These are phyloP conservation scores for Podospora bellae-mahoneyi DNA, from an alignment of 495 filamentous ascomycete species.

Conservation along the genomic window DNA sequence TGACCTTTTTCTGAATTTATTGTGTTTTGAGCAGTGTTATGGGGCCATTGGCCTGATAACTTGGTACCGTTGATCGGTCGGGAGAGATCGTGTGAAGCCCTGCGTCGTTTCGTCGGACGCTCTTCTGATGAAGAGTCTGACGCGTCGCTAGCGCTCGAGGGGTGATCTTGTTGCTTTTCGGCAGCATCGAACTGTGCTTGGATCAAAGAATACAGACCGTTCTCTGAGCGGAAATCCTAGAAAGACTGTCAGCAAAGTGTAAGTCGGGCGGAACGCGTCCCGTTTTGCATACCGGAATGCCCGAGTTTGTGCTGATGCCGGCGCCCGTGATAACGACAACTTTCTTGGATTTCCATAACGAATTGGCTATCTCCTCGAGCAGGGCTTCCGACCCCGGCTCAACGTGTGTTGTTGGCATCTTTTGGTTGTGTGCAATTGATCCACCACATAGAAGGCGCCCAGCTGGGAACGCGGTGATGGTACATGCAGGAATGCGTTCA, in stretches of 20 bases:
- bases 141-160: conserved; percentile 15
- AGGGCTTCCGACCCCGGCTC: conserved; percentile 46
- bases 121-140: conserved; percentile 23
- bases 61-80: not conserved
- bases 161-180: conserved; percentile 20
- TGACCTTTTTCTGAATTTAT: not conserved
- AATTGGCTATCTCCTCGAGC: conserved; percentile 59
- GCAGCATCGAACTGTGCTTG: conserved; percentile 59
- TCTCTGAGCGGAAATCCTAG: conserved; percentile 68
- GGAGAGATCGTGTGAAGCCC: conserved; percentile 28
- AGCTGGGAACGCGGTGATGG: not conserved
- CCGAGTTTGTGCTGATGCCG: conserved; percentile 70
- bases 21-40: not conserved
- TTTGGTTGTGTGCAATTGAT: conserved; percentile 10
- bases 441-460: conserved; percentile 6
- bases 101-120: conserved; percentile 45
- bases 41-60: not conserved
- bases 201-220: conserved; percentile 66
- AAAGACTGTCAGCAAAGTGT: conserved; percentile 25
- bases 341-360: conserved; percentile 57
- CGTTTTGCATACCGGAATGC: conserved; percentile 58
- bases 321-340: conserved; percentile 66
- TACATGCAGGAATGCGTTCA: not conserved
- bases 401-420: conserved; percentile 56
- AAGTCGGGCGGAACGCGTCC: conserved; percentile 5